A percentile compares a stretch with the other conserved stretches of the same genome.
These are phyloP conservation scores for Coleophoma crateriformis DNA, from an alignment of 2,329 filamentous ascomycete species.

Conservation along the genomic window DNA sequence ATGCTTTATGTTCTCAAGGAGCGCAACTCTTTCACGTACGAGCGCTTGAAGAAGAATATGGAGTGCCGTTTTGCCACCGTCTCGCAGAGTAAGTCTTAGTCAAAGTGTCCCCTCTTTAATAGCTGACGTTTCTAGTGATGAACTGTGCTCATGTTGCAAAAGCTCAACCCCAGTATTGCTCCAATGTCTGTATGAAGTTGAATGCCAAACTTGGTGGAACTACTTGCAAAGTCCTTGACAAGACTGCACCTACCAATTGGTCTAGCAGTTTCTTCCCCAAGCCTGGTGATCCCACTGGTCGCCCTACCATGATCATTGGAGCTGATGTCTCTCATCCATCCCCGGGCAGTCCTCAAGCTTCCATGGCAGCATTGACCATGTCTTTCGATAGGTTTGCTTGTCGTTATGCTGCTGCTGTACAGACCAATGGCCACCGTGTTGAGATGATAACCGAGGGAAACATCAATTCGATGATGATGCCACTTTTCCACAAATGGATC, in stretches of 20 bases:
- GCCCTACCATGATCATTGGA: constrained; percentile 70
- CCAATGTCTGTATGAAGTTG: constrained; percentile 94
- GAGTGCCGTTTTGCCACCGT: constrained; percentile 82
- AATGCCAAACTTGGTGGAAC: constrained; percentile 91
- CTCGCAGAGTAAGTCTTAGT: constrained; percentile 52
- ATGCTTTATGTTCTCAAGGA: constrained; percentile 72
- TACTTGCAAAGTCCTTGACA: constrained; percentile 43
- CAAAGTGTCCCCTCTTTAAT: too few species aligned
- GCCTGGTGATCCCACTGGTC: not conserved
- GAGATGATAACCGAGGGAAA: constrained; percentile 73
- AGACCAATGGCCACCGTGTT: constrained; percentile 76
- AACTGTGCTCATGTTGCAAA: constrained; percentile 64
- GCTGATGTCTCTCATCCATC: constrained; percentile 84
- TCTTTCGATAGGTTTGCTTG: constrained; percentile 67
- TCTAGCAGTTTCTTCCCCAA: not conserved
- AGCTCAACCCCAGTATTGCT: constrained; percentile 76
- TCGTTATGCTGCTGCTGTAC: constrained; percentile 72
- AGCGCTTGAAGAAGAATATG: constrained; percentile 81
- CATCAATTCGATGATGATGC: constrained; percentile 58
- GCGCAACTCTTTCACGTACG: constrained; percentile 68
- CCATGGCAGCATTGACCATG: constrained; percentile 83
- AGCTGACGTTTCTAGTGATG: constrained; percentile 44
- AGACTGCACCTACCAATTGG: not conserved
- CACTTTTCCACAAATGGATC: constrained; percentile 62
- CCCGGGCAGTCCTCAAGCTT: constrained; percentile 61